Evolutionary conservation across 768 basidiomycete species (phyloP), one percentile per base, ranked within the genome.

Genomic region (Lyophyllum semitale): DNA sequence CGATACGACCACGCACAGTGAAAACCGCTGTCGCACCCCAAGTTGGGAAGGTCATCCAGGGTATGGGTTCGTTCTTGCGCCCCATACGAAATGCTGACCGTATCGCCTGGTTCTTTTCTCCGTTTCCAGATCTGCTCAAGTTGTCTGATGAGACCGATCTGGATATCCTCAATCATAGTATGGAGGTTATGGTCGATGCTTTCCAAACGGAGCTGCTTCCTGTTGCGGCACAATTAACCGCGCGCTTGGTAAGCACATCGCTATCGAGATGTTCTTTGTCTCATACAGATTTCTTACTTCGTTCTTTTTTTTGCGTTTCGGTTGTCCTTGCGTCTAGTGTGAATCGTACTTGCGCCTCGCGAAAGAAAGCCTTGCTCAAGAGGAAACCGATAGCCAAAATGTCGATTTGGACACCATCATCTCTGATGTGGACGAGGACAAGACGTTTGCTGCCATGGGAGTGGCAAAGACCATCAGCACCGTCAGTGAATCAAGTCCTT

Each of bases 61-160:
- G 91, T 88, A 59, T 38, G 73, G 56, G 18, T 29, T 20, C 29
- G 47, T 29, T n/a, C 45, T 12, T 48, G 35, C 38, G 25, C 22
- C 32, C 8, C 2, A 3, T 8, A 15, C 29, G 18, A 37, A 17
- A 26, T 33, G 8, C 37, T 52, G 30, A 20, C 29, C 29, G 12
- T 4, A n/a, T 48, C 45, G 22, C 27, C 7, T 50, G 13, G 37
- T 38, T 4, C 4, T 18, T 38, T 18, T 18, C 5, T 9, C 15
- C 3, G 17, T 35, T 41, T 51, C 40, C 57, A 91, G 91, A 90
- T 66, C 76, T 95, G n/a, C 80, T 95, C 62, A 92, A 91, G 68
- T 78, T 96, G 41, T 85, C 90, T n/a, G 90, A 94, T 66, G 91
- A 95, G 71, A 93, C 91, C 42, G 93, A 95, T 67, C 74, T 96